Conservation (phyloP, 1,139 yeast genomes). For the Geotrichum europaeum region DNA sequence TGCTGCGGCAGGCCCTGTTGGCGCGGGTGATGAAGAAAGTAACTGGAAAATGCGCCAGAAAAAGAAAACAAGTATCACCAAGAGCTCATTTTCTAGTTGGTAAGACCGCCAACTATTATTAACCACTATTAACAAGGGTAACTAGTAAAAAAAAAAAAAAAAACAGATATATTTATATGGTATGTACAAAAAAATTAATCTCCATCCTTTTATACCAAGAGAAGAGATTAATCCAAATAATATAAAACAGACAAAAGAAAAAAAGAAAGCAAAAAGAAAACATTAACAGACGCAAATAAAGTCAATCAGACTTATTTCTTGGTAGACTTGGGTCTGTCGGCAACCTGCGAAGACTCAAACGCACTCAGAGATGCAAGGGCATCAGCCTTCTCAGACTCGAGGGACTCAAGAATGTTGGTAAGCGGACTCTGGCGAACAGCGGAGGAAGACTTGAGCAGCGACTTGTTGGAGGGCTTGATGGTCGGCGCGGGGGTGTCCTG, state of each 20-base stretch:
- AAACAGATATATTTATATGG: neutral
- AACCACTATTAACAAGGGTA: neutral
- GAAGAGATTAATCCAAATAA: neutral
- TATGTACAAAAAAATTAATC: conserved; percentile 8
- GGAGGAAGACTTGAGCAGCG: conserved; percentile 19
- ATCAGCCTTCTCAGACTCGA: conserved; percentile 24
- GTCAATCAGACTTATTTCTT: conserved; percentile 1
- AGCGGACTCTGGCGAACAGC: conserved; percentile 26
- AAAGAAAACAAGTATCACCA: conserved; percentile 21
- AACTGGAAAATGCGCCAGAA: conserved; percentile 15
- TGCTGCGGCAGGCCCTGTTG: neutral
- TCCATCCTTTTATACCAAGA: neutral
- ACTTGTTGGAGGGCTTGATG: conserved; percentile 29
- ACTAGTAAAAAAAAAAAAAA: neutral
- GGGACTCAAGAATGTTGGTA: conserved; percentile 25
- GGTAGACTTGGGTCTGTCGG: conserved; percentile 10
- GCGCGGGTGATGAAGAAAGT: conserved; percentile 10
- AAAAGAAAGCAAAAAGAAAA: neutral
- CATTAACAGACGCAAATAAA: neutral
- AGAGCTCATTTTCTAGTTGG: conserved; percentile 29
- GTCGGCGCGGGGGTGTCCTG: conserved; percentile 33
- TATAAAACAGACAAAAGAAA: neutral
- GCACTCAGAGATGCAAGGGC: conserved; percentile 20
- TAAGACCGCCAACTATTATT: conserved; percentile 8
- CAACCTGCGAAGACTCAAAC: conserved; percentile 13